Base-by-base conservation (phyloP, 2,329 filamentous ascomycete species). In the Aureobasidium sp. region DNA sequence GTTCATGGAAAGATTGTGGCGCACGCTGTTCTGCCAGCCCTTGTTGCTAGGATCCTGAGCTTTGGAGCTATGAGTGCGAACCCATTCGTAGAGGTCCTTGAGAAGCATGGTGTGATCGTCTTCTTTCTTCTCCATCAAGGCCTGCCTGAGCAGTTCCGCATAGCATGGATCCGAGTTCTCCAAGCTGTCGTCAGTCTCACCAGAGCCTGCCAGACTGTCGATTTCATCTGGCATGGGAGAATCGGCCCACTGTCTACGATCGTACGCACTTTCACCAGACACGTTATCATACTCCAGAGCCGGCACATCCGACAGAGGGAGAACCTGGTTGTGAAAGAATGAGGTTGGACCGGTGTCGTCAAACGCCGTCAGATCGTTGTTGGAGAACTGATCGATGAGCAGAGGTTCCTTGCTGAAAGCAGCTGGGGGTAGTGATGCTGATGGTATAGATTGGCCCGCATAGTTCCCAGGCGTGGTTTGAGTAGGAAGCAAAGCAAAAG, bases 1-100 rank as follows among this genome's bases (percentile, higher is more conserved):
- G 69, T 97, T 97, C 92, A 97, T 97, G 52, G 91, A 96, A 8
- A 97, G 79, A 68, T 97, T 97, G 74, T 97, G 93, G 2, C 93
- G 85, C 66, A 97, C 95, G 72, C 90, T 96, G 74, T 97, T 97
- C 76, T 93, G 89, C 93, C 93, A 97, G 11, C 92, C 93, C 48
- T 74, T 77, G 5, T 74, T 76, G 57, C 74, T 72, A 8, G 79
- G 81, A 49, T 82, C 81, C 58, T 80, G 84, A 5, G 84, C 85
- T 74, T 94, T 96, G 67, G 84, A 82, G 2, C 91, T 96, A 70
- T 96, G 87, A 31, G 87, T 81, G 45, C 84, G 80, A 70, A 97
- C 96, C 91, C 93, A 97, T 62, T 87, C 81, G 74, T 97, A 97
- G 62, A 97, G 89, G 60, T 95, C 87, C 67, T 91, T 87, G 14